phyloP scores from a whole-genome alignment of 2,329 filamentous ascomycete species.

The Monosporascus cannonballus region DNA sequence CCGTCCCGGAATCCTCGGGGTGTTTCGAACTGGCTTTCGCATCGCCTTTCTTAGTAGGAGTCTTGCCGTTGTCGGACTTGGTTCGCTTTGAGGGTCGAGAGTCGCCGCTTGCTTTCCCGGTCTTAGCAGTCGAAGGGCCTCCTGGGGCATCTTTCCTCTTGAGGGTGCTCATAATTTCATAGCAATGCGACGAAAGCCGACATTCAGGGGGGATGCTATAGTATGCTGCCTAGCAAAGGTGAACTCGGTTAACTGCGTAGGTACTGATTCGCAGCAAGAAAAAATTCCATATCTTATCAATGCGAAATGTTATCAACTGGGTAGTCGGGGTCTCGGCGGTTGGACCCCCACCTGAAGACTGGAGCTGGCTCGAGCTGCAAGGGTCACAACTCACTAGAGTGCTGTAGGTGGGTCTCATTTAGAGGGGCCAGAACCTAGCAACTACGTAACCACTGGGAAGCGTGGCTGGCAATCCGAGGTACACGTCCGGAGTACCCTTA shows the following conservation, averaged over 20 bases:
- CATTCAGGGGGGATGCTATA: neutral
- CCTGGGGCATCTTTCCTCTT: conserved; percentile 54
- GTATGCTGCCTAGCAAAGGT: neutral
- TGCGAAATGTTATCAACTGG: neutral
- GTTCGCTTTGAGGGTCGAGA: conserved; percentile 43
- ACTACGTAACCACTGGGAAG: no score
- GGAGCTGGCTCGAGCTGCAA: neutral
- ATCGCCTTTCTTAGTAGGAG: conserved; percentile 25
- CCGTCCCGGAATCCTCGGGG: conserved; percentile 15
- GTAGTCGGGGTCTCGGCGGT: neutral
- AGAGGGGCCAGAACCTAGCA: neutral
- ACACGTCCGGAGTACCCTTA: no score
- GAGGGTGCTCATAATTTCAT: conserved; percentile 45
- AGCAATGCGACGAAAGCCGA: conserved; percentile 1
- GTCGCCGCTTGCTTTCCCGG: conserved; percentile 39
- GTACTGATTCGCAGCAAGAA: neutral
- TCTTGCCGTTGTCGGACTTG: conserved; percentile 32
- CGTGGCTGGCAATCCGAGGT: no score
- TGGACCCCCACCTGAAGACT: neutral
- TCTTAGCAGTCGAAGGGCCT: conserved; percentile 42
- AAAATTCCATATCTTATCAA: conserved; percentile 1
- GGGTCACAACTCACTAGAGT: neutral
- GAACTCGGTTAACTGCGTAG: neutral
- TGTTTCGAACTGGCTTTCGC: conserved; percentile 19
- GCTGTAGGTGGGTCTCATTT: neutral